Conservation (phyloP, 1,284 basidiomycete genomes). For the Hemileia vastatrix region DNA sequence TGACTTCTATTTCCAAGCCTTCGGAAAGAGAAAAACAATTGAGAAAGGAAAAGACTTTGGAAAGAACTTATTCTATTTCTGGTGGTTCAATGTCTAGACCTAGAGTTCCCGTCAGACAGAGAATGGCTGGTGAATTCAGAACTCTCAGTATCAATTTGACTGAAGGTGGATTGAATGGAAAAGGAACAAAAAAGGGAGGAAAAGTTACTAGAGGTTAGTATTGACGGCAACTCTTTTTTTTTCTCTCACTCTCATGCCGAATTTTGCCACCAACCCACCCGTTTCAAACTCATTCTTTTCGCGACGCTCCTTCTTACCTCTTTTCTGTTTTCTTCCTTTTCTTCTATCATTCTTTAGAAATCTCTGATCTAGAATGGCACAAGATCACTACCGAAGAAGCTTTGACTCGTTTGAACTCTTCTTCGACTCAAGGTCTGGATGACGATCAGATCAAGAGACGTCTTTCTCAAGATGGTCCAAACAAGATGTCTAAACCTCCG, state of each 20-base stretch:
- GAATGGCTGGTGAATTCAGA: conserved; percentile 33
- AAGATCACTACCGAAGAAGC: conserved; percentile 49
- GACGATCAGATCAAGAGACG: conserved; percentile 50
- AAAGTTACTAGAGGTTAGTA: too few species aligned
- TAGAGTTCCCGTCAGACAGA: neutral
- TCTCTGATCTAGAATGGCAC: conserved; percentile 52
- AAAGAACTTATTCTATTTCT: neutral
- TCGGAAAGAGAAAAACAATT: neutral
- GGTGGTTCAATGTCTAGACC: neutral
- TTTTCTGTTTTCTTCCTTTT: neutral
- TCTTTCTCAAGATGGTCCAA: conserved; percentile 46
- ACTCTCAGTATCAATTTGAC: conserved; percentile 36
- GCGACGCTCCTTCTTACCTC: too few species aligned
- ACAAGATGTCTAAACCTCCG: conserved; percentile 46
- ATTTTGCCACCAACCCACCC: too few species aligned
- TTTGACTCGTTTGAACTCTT: conserved; percentile 50
- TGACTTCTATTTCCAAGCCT: neutral
- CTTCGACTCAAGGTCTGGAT: conserved; percentile 51
- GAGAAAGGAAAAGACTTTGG: neutral
- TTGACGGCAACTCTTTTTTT: too few species aligned
- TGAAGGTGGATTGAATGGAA: conserved; percentile 27
- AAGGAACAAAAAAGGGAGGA: conserved; percentile 12
- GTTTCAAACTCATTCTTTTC: too few species aligned
- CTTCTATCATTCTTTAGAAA: neutral
- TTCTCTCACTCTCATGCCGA: too few species aligned